Conservation (phyloP, 2,329 filamentous ascomycete species). For the Stachybotrys elegans region DNA sequence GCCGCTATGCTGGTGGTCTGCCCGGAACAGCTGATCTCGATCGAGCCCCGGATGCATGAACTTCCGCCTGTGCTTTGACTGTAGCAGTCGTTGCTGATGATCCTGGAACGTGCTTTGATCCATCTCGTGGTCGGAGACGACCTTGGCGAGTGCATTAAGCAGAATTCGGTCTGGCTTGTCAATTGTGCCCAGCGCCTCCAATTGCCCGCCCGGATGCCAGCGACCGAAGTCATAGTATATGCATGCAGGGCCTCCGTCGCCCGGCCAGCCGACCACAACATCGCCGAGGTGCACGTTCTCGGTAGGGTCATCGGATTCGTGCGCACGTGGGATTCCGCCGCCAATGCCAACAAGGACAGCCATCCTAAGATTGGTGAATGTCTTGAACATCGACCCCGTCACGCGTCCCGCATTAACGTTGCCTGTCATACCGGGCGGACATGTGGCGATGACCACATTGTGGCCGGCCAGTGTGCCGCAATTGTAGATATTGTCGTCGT, state of each 20-base stretch:
- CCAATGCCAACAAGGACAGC: not conserved
- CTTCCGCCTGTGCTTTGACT: not conserved
- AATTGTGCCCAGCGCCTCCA: not conserved
- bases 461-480: not conserved
- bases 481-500: slow-evolving; percentile 2
- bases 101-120: not conserved
- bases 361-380: not conserved
- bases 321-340: not conserved
- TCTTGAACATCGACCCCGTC: slow-evolving; percentile 1
- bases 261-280: not conserved
- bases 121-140: not conserved
- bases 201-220: not conserved
- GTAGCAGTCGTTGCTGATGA: not conserved
- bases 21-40: not conserved
- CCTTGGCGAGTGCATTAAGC: not conserved
- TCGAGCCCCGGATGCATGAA: not conserved
- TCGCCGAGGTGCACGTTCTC: not conserved
- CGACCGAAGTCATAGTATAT: not conserved
- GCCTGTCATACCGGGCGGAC: not conserved
- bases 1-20: not conserved
- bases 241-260: not conserved
- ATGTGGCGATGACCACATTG: slow-evolving; percentile 1
- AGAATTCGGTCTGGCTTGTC: not conserved
- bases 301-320: not conserved
- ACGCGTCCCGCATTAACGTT: not conserved